Evolutionary conservation across 306 rosid genomes (phyloP), one percentile per base, ranked within the genome.

Genomic region (Lithocarpus polystachyus): DNA sequence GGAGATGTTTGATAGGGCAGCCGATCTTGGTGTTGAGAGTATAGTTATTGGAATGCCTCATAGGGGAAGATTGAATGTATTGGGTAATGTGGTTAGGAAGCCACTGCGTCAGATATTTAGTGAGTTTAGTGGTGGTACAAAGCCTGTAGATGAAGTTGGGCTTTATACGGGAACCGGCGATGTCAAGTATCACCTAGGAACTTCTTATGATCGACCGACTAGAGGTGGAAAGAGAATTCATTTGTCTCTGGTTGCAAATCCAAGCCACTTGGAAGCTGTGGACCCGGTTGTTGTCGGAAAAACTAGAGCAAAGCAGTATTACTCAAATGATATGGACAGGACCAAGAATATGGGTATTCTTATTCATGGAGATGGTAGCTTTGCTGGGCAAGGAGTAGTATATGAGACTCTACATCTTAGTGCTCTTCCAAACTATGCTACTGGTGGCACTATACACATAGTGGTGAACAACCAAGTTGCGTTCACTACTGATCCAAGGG

Each of bases 371-470:
- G 99, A 95, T 84, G 98, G 99, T 83, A 95, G 99, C 79, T 95
- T 93, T 89, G 96, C 99, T 4, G 99, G 99, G 52, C 98, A 93
- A 87, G 99, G 99, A 55, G 99, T 95, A 56, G 99, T 92, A 79
- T 95, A 93, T 26, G 99, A 95, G 85, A 91, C 94, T 43, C 86
- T 95, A 9, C 99, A 95, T 95, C 88, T 95, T 57, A 95, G 99
- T 77, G 98, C 97, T 83, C 97, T 95, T 83, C 98, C 94, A 5
- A 95, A 95, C 87, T 91, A 95, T 79, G 73, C 89, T 19, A 95
- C 99, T 13, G 99, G 99, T 45, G 99, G 99, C 74, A 95, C 99
- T 1, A 90, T 91, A 59, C 99, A 95, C 85, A 84, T 95, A 71
- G 97, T 92, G 74, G 87, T 92, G 73, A 95, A 95, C 84, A 92